A percentile compares a stretch with the other conserved stretches of the same genome.
These are phyloP conservation scores for Pleurozium schreberi DNA, from an alignment of 225 moss, liverwort and hornwort genomes.

Conservation along the genomic window DNA sequence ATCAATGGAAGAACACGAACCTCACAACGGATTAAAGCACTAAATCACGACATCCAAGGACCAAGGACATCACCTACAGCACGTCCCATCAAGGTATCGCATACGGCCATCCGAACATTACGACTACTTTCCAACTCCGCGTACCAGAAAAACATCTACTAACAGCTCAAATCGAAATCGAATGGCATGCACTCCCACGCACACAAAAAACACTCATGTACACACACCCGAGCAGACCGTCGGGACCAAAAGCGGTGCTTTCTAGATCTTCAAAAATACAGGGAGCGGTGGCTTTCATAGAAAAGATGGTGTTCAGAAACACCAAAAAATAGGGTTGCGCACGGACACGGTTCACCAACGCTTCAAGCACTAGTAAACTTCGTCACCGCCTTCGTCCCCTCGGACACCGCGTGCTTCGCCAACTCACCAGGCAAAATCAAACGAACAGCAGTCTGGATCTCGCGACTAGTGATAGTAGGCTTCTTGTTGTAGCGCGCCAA, in stretches of 20 bases:
- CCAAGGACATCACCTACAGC: no score
- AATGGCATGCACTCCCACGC: background rate
- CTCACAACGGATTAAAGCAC: no score
- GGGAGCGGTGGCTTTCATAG: background rate
- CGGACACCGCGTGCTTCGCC: background rate
- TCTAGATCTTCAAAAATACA: accelerated
- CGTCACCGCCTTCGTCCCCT: background rate
- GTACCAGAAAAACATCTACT: no score
- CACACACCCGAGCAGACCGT: accelerated
- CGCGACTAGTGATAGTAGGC: background rate
- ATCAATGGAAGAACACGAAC: no score
- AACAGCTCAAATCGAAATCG: no score
- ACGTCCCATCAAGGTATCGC: no score
- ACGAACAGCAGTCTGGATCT: background rate
- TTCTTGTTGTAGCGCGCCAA: background rate
- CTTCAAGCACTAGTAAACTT: background rate
- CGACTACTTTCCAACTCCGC: no score
- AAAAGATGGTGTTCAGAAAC: background rate
- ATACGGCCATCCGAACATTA: no score
- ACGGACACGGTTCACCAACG: no score
- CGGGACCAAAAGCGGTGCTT: accelerated
- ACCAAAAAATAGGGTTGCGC: background rate
- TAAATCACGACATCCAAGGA: no score
- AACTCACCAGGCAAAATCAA: background rate
- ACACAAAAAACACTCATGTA: accelerated